Base-by-base conservation (phyloP, 441 rosid genomes). In the Pelargonium myrrhifolium region DNA sequence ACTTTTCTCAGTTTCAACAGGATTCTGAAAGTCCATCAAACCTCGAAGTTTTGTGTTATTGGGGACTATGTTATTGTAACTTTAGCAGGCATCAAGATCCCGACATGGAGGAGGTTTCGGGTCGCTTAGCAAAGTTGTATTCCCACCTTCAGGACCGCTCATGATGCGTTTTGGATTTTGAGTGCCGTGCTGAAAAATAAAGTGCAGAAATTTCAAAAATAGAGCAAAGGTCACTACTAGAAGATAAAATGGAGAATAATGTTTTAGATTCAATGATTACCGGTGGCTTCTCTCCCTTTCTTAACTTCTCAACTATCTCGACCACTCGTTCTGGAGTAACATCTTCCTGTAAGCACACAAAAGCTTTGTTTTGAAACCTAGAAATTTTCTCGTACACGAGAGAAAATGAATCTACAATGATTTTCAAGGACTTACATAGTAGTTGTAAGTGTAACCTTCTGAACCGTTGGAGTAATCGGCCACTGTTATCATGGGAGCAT, bases 401-500 rank as follows among this genome's bases (percentile, higher is more conserved):
- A 49, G 18, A 49, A 49, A 14, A 45, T 45, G 51, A 45, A 51
- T 15, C 9, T 51, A 61, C 40, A 59, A 1, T 20, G 65, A 62
- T 8, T 56, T 62, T 58, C 40, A 67, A 59, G 72, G 71, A 81
- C 97, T 47, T 78, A 87, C 97, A 68, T 83, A 95, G 72, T 92
- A 95, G 80, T 92, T 95, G 73, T 95, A 95, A 5, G 93, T 81
- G 71, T 95, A 92, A 78, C 96, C 98, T 76, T 90, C 93, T 11
- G 97, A 95, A 74, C 98, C 97, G 65, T 81, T 87, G 69, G 95
- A 92, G 70, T 92, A 95, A 84, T 95, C 97, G 7, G 93, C 99
- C 58, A 95, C 98, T 1, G 98, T 95, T 77, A 95, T 95, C 99
- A 92, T 95, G 55, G 98, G 99, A 66, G 98, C 99, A 72, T 95